Evolutionary conservation across 352 stramenopile species (phyloP).

Genomic region (Elongisporangium prolatum): DNA sequence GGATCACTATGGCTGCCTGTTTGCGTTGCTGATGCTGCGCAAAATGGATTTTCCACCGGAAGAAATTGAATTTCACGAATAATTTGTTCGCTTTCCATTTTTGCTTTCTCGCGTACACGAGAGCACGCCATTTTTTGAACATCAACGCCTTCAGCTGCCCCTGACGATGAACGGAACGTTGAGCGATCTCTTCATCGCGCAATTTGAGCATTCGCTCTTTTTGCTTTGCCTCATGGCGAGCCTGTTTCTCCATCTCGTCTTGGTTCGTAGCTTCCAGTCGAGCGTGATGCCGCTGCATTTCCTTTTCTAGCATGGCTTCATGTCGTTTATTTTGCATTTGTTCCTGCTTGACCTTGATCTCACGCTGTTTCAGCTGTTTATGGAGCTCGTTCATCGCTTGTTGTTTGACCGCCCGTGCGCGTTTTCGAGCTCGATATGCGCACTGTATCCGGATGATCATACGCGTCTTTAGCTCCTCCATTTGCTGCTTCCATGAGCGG

Average conservation of each 20-base stretch:
- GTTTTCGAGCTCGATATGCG: slow-evolving; percentile 44
- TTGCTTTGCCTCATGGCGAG: slow-evolving; percentile 33
- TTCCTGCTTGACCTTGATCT: slow-evolving; percentile 40
- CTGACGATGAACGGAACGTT: slow-evolving; percentile 23
- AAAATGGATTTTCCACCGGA: slow-evolving; percentile 48
- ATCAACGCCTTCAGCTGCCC: slow-evolving; percentile 16
- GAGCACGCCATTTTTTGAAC: slow-evolving; percentile 31
- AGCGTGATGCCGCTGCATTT: slow-evolving; percentile 48
- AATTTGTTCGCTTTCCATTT: slow-evolving; percentile 39
- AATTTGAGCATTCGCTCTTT: slow-evolving; percentile 40
- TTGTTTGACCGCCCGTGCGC: slow-evolving; percentile 32
- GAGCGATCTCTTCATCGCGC: slow-evolving; percentile 39
- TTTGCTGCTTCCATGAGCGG: slow-evolving; percentile 65
- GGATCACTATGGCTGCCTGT: slow-evolving; percentile 28
- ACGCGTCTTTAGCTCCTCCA: slow-evolving; percentile 56
- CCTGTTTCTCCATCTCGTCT: slow-evolving; percentile 37
- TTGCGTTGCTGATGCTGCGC: slow-evolving; percentile 17
- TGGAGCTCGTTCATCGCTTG: slow-evolving; percentile 44
- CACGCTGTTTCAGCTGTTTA: slow-evolving; percentile 44
- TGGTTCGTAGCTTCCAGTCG: slow-evolving; percentile 47
- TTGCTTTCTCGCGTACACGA: slow-evolving; percentile 27
- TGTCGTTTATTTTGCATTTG: slow-evolving; percentile 54
- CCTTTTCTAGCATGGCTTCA: slow-evolving; percentile 44
- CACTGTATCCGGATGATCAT: slow-evolving; percentile 76
- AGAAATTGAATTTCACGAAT: slow-evolving; percentile 62